These are phyloP conservation scores for Pseudogymnoascus sp. DNA, from an alignment of 2,329 filamentous ascomycete species.

Conservation along the genomic window DNA sequence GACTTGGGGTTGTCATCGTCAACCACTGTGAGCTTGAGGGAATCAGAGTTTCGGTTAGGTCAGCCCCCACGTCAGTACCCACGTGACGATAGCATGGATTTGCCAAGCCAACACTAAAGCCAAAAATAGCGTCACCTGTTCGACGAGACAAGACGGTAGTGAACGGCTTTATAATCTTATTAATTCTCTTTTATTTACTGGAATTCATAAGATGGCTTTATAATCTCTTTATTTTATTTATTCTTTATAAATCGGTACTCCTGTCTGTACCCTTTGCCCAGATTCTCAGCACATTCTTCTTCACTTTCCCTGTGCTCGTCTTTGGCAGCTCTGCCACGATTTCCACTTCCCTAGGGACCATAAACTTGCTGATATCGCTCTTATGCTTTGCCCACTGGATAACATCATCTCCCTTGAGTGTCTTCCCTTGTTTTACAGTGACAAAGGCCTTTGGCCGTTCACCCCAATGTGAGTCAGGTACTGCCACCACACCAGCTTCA, in stretches of 20 bases:
- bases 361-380: constrained; percentile 80
- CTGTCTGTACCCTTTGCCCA: constrained; percentile 61
- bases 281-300: constrained; percentile 86
- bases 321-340: constrained; percentile 86
- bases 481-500: constrained; percentile 84
- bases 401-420: constrained; percentile 57
- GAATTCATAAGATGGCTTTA: background rate
- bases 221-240: background rate
- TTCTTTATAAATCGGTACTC: constrained; percentile 13
- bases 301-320: constrained; percentile 92
- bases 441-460: constrained; percentile 93
- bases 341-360: constrained; percentile 70
- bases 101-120: background rate
- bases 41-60: constrained; percentile 5
- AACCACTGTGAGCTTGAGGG: background rate
- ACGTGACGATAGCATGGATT: background rate
- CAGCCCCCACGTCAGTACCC: background rate
- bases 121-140: constrained; percentile 3
- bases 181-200: background rate
- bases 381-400: constrained; percentile 81
- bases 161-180: background rate
- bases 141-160: background rate
- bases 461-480: constrained; percentile 86
- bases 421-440: constrained; percentile 65
- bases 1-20: background rate